A percentile compares a stretch with the other conserved stretches of the same genome.
phyloP scores from a whole-genome alignment of 441 rosid species.

The Eruca vesicaria region DNA sequence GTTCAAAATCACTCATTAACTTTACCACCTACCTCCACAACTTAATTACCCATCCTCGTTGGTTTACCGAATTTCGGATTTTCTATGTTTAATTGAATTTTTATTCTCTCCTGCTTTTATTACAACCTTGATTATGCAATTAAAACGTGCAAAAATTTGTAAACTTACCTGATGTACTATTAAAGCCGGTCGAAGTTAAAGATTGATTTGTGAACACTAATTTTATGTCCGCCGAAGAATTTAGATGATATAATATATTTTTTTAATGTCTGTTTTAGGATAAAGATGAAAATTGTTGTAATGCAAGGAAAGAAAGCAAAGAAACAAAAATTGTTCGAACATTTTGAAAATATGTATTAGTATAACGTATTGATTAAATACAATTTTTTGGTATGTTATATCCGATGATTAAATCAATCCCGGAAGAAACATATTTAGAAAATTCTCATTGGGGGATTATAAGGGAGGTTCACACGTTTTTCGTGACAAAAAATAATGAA shows the following conservation, averaged over 20 bases:
- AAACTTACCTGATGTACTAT: background rate
- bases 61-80: background rate
- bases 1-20: slow-evolving; percentile 31
- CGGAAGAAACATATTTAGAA: too few species aligned
- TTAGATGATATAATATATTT: background rate
- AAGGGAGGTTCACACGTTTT: too few species aligned
- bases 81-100: background rate
- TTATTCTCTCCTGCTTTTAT: background rate
- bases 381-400: too few species aligned
- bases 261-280: background rate
- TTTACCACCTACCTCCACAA: slow-evolving; percentile 37
- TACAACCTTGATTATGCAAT: background rate
- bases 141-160: background rate
- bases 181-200: background rate
- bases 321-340: background rate
- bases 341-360: background rate
- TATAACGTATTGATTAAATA: background rate
- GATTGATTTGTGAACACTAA: slow-evolving; percentile 1
- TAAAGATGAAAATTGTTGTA: background rate
- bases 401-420: too few species aligned
- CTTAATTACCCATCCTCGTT: slow-evolving; percentile 15
- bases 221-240: background rate
- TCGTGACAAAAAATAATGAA: too few species aligned
- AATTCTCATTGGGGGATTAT: too few species aligned
- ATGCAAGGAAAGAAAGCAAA: background rate